phyloP scores from a whole-genome alignment of 208 protist genomes.

The Trypanosoma caninum region DNA sequence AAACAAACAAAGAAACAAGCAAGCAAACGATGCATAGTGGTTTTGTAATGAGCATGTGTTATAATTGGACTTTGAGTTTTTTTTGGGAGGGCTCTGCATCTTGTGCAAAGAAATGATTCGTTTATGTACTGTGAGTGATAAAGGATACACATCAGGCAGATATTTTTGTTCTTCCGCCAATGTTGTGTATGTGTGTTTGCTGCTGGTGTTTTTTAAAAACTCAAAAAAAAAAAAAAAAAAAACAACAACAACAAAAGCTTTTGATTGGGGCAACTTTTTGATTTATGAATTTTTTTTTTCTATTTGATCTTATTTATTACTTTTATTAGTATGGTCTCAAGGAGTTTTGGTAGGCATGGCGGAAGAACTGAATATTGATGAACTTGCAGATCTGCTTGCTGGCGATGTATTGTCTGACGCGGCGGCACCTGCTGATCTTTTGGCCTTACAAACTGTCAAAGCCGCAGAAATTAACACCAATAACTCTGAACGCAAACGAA shows the following conservation, averaged over 20 bases:
- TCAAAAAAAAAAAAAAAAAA: background rate
- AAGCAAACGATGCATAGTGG: too few species aligned
- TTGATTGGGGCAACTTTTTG: too few species aligned
- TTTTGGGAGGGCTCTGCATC: too few species aligned
- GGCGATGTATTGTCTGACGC: conserved; percentile 20
- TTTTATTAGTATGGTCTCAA: conserved; percentile 17
- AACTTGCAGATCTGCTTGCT: conserved; percentile 61
- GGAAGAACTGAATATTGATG: conserved; percentile 66
- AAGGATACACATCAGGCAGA: background rate
- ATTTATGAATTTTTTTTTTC: conserved; percentile 23
- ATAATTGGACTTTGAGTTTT: too few species aligned
- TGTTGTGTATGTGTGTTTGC: background rate
- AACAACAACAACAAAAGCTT: too few species aligned
- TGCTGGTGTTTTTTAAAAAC: background rate
- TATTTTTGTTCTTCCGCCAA: too few species aligned
- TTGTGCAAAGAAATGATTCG: background rate
- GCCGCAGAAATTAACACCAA: background rate
- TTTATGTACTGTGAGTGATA: background rate
- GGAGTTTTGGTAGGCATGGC: conserved; percentile 28
- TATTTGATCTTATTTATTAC: conserved; percentile 17
- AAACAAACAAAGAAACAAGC: too few species aligned
- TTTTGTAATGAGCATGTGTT: too few species aligned
- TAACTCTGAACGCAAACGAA: background rate
- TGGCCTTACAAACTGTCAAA: background rate
- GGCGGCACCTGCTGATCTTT: background rate